These are phyloP conservation scores for Podaxis mareebaensis DNA, from an alignment of 768 basidiomycete species.

Conservation along the genomic window DNA sequence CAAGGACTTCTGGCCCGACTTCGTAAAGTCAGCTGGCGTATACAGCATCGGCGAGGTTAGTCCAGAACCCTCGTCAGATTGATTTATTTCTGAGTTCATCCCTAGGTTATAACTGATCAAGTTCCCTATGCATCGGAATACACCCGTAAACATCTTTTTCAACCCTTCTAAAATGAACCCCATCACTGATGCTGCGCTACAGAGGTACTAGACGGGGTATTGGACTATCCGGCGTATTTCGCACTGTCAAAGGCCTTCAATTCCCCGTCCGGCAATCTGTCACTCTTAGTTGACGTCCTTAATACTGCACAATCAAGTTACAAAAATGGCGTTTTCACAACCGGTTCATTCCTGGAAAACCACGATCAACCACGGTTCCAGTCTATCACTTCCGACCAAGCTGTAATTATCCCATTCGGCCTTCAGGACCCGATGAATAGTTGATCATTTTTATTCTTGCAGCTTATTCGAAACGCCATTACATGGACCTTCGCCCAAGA, in stretches of 20 bases:
- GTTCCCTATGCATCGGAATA: constrained; percentile 36
- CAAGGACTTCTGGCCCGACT: constrained; percentile 66
- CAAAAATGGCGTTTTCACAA: constrained; percentile 36
- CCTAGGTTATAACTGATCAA: constrained; percentile 16
- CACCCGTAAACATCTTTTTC: constrained; percentile 30
- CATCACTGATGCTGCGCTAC: background rate
- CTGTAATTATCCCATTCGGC: constrained; percentile 26
- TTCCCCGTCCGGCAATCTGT: constrained; percentile 54
- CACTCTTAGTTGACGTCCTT: constrained; percentile 25
- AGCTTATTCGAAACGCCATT: constrained; percentile 55
- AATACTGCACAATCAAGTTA: constrained; percentile 43
- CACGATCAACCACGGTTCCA: constrained; percentile 66
- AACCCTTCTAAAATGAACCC: background rate
- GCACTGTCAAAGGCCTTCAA: constrained; percentile 52
- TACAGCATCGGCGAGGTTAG: constrained; percentile 74
- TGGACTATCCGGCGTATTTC: constrained; percentile 62
- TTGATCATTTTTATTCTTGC: background rate
- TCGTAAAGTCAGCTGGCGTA: constrained; percentile 61
- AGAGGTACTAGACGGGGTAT: constrained; percentile 55
- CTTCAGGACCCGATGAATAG: background rate
- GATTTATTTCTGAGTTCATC: constrained; percentile 19
- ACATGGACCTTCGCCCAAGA: constrained; percentile 65
- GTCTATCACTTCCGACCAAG: constrained; percentile 47
- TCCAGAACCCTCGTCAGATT: background rate
- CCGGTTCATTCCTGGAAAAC: constrained; percentile 73